Evolutionary conservation across 2,329 filamentous ascomycete genomes (phyloP), one percentile per base, ranked within the genome.

Genomic region (Graphiopsis chlorocephala): DNA sequence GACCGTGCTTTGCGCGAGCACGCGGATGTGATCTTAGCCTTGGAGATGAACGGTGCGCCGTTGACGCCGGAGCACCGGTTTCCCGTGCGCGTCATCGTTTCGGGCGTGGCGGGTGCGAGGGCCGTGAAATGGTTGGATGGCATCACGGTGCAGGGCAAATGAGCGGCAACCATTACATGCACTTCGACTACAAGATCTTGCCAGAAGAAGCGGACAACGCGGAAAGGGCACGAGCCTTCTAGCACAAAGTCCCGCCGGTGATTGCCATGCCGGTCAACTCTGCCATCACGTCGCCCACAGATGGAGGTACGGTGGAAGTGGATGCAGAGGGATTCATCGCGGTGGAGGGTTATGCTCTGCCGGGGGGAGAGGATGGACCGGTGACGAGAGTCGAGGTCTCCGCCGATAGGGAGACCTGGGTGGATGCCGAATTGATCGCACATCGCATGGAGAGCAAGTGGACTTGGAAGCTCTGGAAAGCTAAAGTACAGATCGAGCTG

Each of bases 181-280:
- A 88, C 73, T 89, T 85, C 72, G 83, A 83, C 11, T 84, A 85
- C 33, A 86, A 89, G 70, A 78, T 85, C 31, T 75, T 88, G 7
- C 85, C 85, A 1, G 82, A 82, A 0, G 78, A 85, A 38, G 83
- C 80, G 0, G 76, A 78, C 12, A 80, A 79, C 60, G 77, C 75
- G 58, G 79, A 83, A 58, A 78, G 80, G 17, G 85, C 85, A 3
- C 4, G 28, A 29, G 77, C 84, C 0, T 85, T 85, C 26, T 87
- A 87, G 73, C 83, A 88, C 68, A 87, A 87, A 66, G 75, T 79
- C 25, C 72, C 74, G 14, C 79, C 83, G 63, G 90, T 90, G 29
- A 88, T 90, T 68, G 87, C 90, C 70, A 84, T 89, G 79, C 86
- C 88, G 1, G 83, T 91, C 23, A 88, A 88, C 35, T 88, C 85